Evolutionary conservation across 176 grass and related monocot species (phyloP), one percentile per base, ranked within the genome.

Genomic region (Lolium multiflorum): DNA sequence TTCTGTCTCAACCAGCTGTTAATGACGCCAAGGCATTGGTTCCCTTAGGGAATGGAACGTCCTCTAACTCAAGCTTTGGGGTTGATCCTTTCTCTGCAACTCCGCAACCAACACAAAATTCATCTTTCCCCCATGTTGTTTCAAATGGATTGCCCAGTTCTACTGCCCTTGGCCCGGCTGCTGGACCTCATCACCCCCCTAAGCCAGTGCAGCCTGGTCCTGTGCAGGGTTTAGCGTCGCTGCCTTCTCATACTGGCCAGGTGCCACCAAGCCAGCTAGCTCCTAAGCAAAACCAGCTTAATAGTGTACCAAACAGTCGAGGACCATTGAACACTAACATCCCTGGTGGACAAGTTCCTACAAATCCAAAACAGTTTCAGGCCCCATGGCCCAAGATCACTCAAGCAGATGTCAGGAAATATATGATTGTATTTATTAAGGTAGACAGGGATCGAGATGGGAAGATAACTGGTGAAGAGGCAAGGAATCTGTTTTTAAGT

Each of bases 391-490:
- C 97, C 7, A 94, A 99, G 84, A 96, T 99, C 88, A 94, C 84
- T 77, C 94, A 96, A 86, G 90, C 89, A 48, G 94, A 97, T 81
- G 86, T 99, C 56, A 95, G 93, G 80, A 99, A 91, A 87, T 99
- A 99, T 73, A 92, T 90, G 70, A 81, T 76, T 71, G 92, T 99
- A 44, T 99, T 99, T 87, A 88, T 99, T 52, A 96, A 97, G 92
- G 97, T 99, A 49, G 97, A 99, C 86, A 94, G 87, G 52, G 94
- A 99, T 81, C 93, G 94, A 93, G 97, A 99, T 91, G 97, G 97
- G 18, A 99, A 96, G 83, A 99, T 99, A 78, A 90, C 85, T 56
- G 97, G 97, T 76, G 92, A 91, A 88, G 92, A 99, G 82, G 97
- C 97, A 83, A 93, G 89, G 39, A 99, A 96, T 93, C 88, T 99